Percentiles rank a stretch among this genome's conserved stretches.
Evolutionary conservation across 805 yeast species (phyloP).

Genomic region (Candida caryicola): DNA sequence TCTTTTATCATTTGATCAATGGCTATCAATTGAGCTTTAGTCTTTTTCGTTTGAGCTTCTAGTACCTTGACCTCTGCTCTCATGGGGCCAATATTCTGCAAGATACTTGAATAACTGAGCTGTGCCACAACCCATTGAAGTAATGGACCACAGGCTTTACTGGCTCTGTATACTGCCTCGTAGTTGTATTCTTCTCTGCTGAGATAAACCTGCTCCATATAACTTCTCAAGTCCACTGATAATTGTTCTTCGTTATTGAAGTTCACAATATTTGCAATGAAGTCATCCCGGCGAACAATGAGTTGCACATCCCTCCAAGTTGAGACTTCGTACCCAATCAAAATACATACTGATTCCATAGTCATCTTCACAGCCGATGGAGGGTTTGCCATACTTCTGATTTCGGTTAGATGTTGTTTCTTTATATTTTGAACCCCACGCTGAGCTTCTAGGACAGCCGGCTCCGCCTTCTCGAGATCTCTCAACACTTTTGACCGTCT

Average conservation of each 20-base stretch:
- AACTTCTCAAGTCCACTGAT: slow-evolving; percentile 47
- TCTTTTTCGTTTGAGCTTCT: slow-evolving; percentile 58
- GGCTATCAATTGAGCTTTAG: slow-evolving; percentile 68
- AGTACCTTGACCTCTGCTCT: slow-evolving; percentile 58
- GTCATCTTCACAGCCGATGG: slow-evolving; percentile 84
- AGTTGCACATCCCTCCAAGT: slow-evolving; percentile 83
- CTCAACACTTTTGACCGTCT: slow-evolving; percentile 54
- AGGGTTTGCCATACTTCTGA: slow-evolving; percentile 86
- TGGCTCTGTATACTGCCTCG: slow-evolving; percentile 79
- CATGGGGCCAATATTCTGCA: slow-evolving; percentile 73
- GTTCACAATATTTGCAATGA: slow-evolving; percentile 75
- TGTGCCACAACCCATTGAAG: slow-evolving; percentile 89
- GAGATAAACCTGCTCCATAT: slow-evolving; percentile 60
- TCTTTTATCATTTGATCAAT: slow-evolving; percentile 80
- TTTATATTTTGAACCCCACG: slow-evolving; percentile 89
- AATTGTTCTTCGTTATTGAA: slow-evolving; percentile 65
- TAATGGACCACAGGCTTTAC: slow-evolving; percentile 93
- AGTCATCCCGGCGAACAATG: slow-evolving; percentile 81
- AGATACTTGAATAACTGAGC: slow-evolving; percentile 66
- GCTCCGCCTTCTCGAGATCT: slow-evolving; percentile 77
- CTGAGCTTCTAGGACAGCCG: slow-evolving; percentile 80
- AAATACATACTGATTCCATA: slow-evolving; percentile 79
- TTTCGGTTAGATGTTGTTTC: slow-evolving; percentile 86
- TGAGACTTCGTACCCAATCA: slow-evolving; percentile 67
- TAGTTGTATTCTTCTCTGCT: slow-evolving; percentile 62